Base-by-base conservation (phyloP, 345 rosid species). In the Eucalyptus regnans region DNA sequence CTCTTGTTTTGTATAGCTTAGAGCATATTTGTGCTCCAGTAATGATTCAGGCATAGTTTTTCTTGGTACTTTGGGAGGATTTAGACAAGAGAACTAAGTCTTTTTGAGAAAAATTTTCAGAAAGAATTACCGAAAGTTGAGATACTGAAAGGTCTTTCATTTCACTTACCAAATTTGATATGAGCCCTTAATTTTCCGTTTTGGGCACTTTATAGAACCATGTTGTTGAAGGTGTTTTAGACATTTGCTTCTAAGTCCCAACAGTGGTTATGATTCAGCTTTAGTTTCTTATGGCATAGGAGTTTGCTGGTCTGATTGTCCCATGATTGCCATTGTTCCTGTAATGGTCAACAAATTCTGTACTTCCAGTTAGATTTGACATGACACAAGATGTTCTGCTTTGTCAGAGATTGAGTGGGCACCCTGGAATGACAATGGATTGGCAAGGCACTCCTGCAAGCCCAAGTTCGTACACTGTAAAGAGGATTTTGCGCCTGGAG, bases 391-490 rank as follows among this genome's bases (percentile, higher is more conserved):
- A 76, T 76, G 10, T 56, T 23, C n/a, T 52, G 43, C 64, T 86
- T 54, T 50, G 48, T 60, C 27, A 98, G 99, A 95, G 99, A 94
- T 87, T 96, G 89, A 92, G 96, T 89, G 97, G 98, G 86, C 96
- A 94, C 52, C 96, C 94, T 89, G 99, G 99, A 89, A 97, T 98
- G 99, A 95, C 97, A 48, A 98, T 98, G 99, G 99, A 98, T 91
- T 98, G 99, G 99, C 99, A 98, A 94, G 95, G 99, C 87, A 98
- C 96, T 20, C 97, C 98, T 88, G 95, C 99, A 86, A 98, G 99
- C 90, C 99, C 99, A 88, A 96, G 99, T 90, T 93, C 99, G 48
- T 98, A 91, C 92, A 95, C 99, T 16, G 96, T 98, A 90, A 97
- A 97, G 94, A 97, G 99, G 93, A 96, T 97, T 90, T 90, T 98